A percentile compares a stretch with the other conserved stretches of the same genome.
phyloP scores from a whole-genome alignment of 2,329 filamentous ascomycete species.

The Scopulariopsis brevicaulis region DNA sequence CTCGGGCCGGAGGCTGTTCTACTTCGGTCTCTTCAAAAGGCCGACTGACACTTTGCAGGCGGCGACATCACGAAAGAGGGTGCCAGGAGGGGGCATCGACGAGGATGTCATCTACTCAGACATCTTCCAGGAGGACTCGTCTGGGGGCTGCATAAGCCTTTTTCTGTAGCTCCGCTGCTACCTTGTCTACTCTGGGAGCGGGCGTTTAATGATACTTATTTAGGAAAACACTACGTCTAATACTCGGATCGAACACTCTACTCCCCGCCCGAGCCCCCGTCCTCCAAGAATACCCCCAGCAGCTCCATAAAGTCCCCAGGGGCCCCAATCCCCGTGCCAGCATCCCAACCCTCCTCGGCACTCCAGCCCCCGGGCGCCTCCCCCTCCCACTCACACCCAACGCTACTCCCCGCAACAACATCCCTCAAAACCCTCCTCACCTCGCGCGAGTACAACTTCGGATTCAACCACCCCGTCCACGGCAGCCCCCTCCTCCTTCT shows the following conservation, averaged over 20 bases:
- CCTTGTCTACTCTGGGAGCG: background rate
- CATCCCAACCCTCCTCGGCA: slow-evolving; percentile 31
- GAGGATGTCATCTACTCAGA: slow-evolving; percentile 41
- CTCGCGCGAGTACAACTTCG: slow-evolving; percentile 27
- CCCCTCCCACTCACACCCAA: slow-evolving; percentile 23
- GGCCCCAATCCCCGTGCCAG: slow-evolving; percentile 37
- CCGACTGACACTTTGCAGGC: slow-evolving; percentile 25
- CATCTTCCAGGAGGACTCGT: slow-evolving; percentile 40
- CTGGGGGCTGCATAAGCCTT: slow-evolving; percentile 23
- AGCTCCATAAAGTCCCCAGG: slow-evolving; percentile 28
- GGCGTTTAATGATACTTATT: background rate
- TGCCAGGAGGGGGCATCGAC: slow-evolving; percentile 35
- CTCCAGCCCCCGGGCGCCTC: slow-evolving; percentile 28
- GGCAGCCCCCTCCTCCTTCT: slow-evolving; percentile 34
- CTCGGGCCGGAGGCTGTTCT: slow-evolving; percentile 26
- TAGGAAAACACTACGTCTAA: background rate
- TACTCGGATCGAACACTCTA: background rate
- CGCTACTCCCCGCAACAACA: slow-evolving; percentile 25
- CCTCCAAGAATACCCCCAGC: slow-evolving; percentile 16
- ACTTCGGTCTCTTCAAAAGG: slow-evolving; percentile 54
- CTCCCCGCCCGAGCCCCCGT: background rate
- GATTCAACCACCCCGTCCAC: slow-evolving; percentile 42
- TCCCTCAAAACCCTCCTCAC: slow-evolving; percentile 27
- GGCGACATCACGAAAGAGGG: slow-evolving; percentile 34
- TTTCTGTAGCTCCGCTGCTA: slow-evolving; percentile 5